Evolutionary conservation across 352 stramenopile species (phyloP).

Genomic region (Pilasporangium apinafurcum): DNA sequence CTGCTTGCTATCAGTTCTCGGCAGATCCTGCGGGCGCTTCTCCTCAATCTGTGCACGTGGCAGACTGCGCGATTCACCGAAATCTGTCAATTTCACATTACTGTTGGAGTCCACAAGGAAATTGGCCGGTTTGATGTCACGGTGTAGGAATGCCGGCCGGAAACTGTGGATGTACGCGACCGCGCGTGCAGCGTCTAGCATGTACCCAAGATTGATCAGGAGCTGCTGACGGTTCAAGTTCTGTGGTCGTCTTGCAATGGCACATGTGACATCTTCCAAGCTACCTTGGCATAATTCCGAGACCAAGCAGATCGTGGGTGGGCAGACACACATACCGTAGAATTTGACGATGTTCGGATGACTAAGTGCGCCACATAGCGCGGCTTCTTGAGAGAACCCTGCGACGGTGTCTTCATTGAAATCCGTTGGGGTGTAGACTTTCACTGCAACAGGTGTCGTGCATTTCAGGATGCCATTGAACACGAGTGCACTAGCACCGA

Average conservation of each 20-base stretch:
- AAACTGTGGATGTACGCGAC: slow-evolving; percentile 78
- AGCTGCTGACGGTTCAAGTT: slow-evolving; percentile 45
- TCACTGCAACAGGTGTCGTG: slow-evolving; percentile 45
- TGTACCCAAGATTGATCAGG: slow-evolving; percentile 50
- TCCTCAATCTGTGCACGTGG: slow-evolving; percentile 23
- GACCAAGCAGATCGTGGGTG: slow-evolving; percentile 59
- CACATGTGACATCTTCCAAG: slow-evolving; percentile 43
- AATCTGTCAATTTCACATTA: slow-evolving; percentile 64
- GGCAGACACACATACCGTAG: slow-evolving; percentile 57
- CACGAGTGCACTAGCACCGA: slow-evolving; percentile 36
- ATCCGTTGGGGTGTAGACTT: slow-evolving; percentile 60
- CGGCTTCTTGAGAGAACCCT: slow-evolving; percentile 53
- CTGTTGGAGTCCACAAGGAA: slow-evolving; percentile 57
- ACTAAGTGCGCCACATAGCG: slow-evolving; percentile 42
- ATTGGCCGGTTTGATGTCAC: slow-evolving; percentile 73
- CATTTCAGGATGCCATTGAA: slow-evolving; percentile 46
- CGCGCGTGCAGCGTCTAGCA: slow-evolving; percentile 56
- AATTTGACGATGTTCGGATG: slow-evolving; percentile 64
- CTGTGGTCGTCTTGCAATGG: slow-evolving; percentile 21
- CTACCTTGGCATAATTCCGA: slow-evolving; percentile 60
- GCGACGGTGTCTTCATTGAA: slow-evolving; percentile 54
- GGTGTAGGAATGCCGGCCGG: slow-evolving; percentile 60
- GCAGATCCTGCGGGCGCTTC: slow-evolving; percentile 9
- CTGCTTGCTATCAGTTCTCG: slow-evolving; percentile 3
- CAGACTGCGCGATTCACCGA: slow-evolving; percentile 55